Evolutionary conservation across 2,329 filamentous ascomycete species (phyloP), one percentile per base, ranked within the genome.

Genomic region (Ophiosphaerella korrae): DNA sequence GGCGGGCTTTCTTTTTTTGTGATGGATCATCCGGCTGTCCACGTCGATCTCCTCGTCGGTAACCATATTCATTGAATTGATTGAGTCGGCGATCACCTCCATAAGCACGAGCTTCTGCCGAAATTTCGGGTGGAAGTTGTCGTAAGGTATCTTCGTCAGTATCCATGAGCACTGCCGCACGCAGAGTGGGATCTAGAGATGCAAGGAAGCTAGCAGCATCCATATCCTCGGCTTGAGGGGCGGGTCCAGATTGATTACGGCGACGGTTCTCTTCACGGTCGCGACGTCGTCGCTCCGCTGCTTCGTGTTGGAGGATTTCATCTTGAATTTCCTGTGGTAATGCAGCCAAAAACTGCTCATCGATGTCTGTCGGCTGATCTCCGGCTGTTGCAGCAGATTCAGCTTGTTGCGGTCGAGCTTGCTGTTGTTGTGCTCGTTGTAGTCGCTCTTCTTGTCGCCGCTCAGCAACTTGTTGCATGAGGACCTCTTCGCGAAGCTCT

Each of bases 401-500:
- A 7, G 53, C 41, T 32, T 54, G 48, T 23, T 50, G 52, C 18
- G 55, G 37, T 40, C 60, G 78, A 23, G 53, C 45, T 41, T 60
- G 62, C 42, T 65, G 56, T 72, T 94, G 86, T 7, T 88, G 88
- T 56, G 50, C 42, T 49, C 48, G 49, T 35, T 52, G 52, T 31
- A 58, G 55, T 5, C 67, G 64, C 38, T 66, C 63, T 46, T 70
- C 67, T 45, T 58, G 56, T 42, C 93, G 86, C 60, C 93, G 85
- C 58, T 90, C 87, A 45, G 89, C 91, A 57, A 96, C 84, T 52
- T 96, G 92, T 55, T 92, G 87, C 72, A 95, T 91, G 58, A 99
- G 90, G 42, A 99, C 94, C 71, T 99, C 94, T 73, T 97, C 93
- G 39, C 94, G 84, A 68, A 97, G 87, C 54, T 99, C 95, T 63